Evolutionary conservation across 768 basidiomycete genomes (phyloP), one percentile per base, ranked within the genome.

Genomic region (Stropharia rugosoannulata): DNA sequence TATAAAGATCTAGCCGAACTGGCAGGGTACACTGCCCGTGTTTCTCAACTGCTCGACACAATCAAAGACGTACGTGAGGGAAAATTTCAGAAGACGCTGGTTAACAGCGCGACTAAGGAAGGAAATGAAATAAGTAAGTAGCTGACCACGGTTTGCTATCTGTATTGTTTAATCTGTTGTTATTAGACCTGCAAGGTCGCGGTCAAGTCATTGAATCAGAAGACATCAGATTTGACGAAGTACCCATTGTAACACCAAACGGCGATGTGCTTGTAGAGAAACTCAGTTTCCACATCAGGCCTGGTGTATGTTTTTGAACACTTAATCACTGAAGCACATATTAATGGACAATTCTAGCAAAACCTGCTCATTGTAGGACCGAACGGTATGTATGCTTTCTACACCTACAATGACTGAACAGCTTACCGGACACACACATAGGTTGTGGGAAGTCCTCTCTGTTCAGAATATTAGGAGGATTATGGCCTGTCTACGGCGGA

Each of bases 1-100:
- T 98, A 97, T 76, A 98, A 97, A 71, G 95, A 98, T 68, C 78
- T 99, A 4, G 86, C 93, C 4, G 96, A 99, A 68, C 83, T 99
- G 35, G 94, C 96, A 3, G 96, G 96, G 10, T 98, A 97, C 68
- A 98, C 96, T 2, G 84, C 93, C 1, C 86, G 96, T 12, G 96
- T 99, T 1, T 87, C 90, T 32, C 82, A 87, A 42, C 79, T 98
- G 1, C 80, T 99, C 8, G 91, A 95, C 52, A 93, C 94, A 0
- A 96, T 98, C 85, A 78, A 85, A 18, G 94, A 95, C 55, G 84
- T 96, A 19, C 84, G 84, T 56, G 73, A 81, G 48, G 93, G 94
- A 27, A 89, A 86, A 64, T 97, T 92, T 57, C 83, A 95, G 67
- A 99, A 98, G 72, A 86, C 84, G 25, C 78, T 95, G 12, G 87